These are phyloP conservation scores for Chalaropsis ovoidea DNA, from an alignment of 2,329 filamentous ascomycete species.

Conservation along the genomic window DNA sequence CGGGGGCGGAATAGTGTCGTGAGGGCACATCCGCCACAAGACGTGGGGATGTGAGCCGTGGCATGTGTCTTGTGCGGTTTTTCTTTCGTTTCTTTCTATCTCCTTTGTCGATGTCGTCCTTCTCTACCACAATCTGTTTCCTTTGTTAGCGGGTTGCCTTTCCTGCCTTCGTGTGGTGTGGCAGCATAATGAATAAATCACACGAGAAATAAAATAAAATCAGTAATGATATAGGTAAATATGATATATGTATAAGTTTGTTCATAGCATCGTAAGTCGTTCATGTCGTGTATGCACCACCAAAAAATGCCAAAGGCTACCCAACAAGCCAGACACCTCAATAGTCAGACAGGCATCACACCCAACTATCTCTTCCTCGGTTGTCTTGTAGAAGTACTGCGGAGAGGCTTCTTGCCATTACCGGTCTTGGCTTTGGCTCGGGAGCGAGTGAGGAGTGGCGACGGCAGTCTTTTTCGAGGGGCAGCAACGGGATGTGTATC, in stretches of 20 bases:
- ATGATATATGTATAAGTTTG: background rate
- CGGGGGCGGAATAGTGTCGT: background rate
- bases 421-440: conserved; percentile 11
- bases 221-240: background rate
- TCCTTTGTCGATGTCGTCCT: background rate
- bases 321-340: no score
- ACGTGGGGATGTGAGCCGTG: background rate
- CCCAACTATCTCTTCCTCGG: background rate
- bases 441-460: conserved; percentile 20
- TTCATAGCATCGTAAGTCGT: conserved; percentile 19
- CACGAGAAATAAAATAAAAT: background rate
- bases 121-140: background rate
- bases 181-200: background rate
- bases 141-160: background rate
- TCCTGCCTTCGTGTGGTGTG: background rate
- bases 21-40: background rate
- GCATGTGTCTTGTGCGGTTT: background rate
- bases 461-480: background rate
- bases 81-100: background rate
- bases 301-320: background rate
- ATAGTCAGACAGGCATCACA: background rate
- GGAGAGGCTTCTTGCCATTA: background rate
- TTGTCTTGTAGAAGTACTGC: background rate
- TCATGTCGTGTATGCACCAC: conserved; percentile 7
- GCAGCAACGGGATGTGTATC: background rate